Conservation (phyloP, 1,284 basidiomycete species). For the Retiboletus fuscus region DNA sequence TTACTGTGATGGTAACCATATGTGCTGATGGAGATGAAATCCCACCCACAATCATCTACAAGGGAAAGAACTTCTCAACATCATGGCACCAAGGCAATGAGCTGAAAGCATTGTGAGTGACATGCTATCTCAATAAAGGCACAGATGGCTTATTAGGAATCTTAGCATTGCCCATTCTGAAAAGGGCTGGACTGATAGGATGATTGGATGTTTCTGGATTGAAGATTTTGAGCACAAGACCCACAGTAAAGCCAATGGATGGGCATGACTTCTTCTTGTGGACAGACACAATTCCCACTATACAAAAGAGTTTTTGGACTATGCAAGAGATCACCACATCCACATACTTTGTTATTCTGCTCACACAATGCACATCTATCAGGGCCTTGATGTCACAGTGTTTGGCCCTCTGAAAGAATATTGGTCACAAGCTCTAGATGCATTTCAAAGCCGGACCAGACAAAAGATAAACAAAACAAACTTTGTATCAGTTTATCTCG, state of each 20-base stretch:
- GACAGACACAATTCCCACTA: constrained; percentile 20
- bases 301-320: neutral
- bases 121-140: no score
- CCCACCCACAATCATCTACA: constrained; percentile 8
- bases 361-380: no score
- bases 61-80: neutral
- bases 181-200: neutral
- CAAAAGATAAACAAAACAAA: no score
- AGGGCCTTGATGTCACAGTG: no score
- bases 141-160: no score
- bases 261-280: neutral
- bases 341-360: no score
- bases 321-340: no score
- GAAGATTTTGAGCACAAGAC: constrained; percentile 7
- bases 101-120: neutral
- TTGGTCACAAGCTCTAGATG: no score
- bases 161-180: neutral
- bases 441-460: no score
- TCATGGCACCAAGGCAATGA: neutral
- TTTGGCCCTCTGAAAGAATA: no score
- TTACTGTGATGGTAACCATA: constrained; percentile 5
- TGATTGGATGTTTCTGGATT: neutral
- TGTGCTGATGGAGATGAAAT: constrained; percentile 5
- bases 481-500: no score
- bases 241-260: neutral